phyloP scores from a whole-genome alignment of 257 asterid species.

The Solanum chilense region DNA sequence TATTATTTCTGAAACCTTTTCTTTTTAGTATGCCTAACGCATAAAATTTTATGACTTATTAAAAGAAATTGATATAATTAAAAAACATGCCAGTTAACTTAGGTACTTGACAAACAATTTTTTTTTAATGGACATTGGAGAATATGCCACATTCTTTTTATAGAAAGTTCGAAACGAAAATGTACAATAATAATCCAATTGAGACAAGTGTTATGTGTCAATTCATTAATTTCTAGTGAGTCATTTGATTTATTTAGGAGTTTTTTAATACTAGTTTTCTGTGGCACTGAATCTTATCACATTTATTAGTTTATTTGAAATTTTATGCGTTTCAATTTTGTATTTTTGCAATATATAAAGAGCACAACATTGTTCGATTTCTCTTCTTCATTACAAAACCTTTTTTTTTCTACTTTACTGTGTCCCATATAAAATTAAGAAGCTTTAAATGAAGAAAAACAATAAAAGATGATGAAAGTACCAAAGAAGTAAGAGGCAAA shows the following conservation, averaged over 20 bases:
- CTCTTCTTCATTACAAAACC: neutral
- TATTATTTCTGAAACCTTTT: too few relatives aligned
- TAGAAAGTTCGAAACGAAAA: neutral
- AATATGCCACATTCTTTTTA: neutral
- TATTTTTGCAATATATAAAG: neutral
- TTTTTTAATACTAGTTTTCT: neutral
- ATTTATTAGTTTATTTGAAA: too few relatives aligned
- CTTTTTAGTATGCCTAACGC: too few relatives aligned
- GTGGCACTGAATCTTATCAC: neutral
- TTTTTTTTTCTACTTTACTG: neutral
- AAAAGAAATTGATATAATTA: too few relatives aligned
- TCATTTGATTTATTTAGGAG: neutral
- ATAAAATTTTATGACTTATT: too few relatives aligned
- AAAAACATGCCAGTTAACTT: too few relatives aligned
- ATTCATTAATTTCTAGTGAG: neutral
- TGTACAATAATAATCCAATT: neutral
- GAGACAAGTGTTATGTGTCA: neutral
- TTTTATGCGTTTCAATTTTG: neutral
- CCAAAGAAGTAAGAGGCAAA: neutral
- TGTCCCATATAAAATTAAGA: neutral
- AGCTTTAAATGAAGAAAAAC: neutral
- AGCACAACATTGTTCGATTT: neutral
- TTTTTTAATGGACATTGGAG: neutral
- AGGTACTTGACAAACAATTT: accelerated
- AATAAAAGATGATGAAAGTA: too few relatives aligned